Percentiles rank a stretch among this genome's conserved stretches.
phyloP scores from a whole-genome alignment of 2,329 filamentous ascomycete genomes.

The Microcyclospora tardicrescens region DNA sequence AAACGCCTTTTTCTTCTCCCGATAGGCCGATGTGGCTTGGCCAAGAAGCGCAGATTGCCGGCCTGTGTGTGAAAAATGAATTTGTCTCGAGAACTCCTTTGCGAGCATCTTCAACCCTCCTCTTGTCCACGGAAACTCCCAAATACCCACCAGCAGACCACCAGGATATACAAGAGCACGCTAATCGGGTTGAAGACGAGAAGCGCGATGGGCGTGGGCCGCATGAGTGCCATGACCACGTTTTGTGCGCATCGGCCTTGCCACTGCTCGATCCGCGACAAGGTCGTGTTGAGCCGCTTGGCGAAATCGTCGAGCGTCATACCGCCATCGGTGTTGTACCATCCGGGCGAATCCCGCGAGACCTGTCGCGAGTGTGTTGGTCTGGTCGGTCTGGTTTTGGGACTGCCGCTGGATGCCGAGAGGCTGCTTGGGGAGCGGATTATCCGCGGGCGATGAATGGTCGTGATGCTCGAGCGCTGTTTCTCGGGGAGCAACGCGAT shows the following conservation, averaged over 20 bases:
- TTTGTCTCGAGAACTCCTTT: neutral
- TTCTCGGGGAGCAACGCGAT: constrained; percentile 9
- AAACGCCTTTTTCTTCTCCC: constrained; percentile 66
- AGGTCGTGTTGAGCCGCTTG: constrained; percentile 11
- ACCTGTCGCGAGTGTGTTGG: constrained; percentile 1
- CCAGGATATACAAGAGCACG: constrained; percentile 13
- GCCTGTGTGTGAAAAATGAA: too few relatives aligned
- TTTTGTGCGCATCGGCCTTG: constrained; percentile 16
- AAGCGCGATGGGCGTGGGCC: constrained; percentile 18
- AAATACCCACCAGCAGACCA: constrained; percentile 9
- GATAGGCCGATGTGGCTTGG: neutral
- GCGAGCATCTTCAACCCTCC: neutral
- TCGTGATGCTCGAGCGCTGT: constrained; percentile 5
- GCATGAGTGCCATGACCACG: constrained; percentile 20
- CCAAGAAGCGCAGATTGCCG: too few relatives aligned
- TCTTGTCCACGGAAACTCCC: neutral
- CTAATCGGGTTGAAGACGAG: constrained; percentile 20
- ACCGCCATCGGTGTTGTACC: constrained; percentile 17
- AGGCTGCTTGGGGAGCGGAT: neutral
- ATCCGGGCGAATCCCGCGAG: constrained; percentile 11
- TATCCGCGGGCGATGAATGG: constrained; percentile 1
- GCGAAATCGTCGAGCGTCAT: constrained; percentile 20
- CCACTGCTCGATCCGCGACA: constrained; percentile 16
- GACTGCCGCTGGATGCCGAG: neutral
- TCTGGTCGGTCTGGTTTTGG: neutral